phyloP scores from a whole-genome alignment of 768 basidiomycete species.

The Leccinum ochraceum region DNA sequence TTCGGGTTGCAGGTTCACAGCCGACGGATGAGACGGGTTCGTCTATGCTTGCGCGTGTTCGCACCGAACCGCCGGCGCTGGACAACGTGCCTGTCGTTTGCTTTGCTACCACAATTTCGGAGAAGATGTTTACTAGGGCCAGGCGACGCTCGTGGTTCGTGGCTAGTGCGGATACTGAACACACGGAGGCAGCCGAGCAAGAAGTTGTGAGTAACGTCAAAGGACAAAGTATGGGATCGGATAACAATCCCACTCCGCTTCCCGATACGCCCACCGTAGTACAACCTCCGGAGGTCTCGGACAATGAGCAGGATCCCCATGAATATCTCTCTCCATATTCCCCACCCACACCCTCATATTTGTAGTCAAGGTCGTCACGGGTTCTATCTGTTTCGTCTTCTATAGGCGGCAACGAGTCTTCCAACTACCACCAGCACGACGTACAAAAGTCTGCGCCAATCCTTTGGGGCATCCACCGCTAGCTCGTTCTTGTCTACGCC shows the following conservation, averaged over 20 bases:
- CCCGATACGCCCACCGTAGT: conserved; percentile 7
- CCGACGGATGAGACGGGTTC: conserved; percentile 38
- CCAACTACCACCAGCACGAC: conserved; percentile 28
- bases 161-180: conserved; percentile 41
- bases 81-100: conserved; percentile 25
- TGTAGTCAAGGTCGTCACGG: conserved; percentile 33
- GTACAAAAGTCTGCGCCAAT: conserved; percentile 42
- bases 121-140: conserved; percentile 28
- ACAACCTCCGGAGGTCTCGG: conserved; percentile 13
- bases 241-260: conserved; percentile 31
- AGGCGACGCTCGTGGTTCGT: conserved; percentile 62
- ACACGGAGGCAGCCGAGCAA: conserved; percentile 27
- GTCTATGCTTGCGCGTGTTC: conserved; percentile 21
- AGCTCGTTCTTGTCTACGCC: conserved; percentile 76
- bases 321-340: conserved; percentile 38
- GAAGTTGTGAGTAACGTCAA: conserved; percentile 18
- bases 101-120: conserved; percentile 25
- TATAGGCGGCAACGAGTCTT: conserved; percentile 26
- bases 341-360: conserved; percentile 40
- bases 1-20: conserved; percentile 27
- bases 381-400: conserved; percentile 39
- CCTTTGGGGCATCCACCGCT: conserved; percentile 36
- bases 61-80: conserved; percentile 33
- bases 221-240: conserved; percentile 37
- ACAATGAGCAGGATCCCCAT: conserved; percentile 21